Base-by-base conservation (phyloP, 495 filamentous ascomycete species). In the Penicillium alfredii region DNA sequence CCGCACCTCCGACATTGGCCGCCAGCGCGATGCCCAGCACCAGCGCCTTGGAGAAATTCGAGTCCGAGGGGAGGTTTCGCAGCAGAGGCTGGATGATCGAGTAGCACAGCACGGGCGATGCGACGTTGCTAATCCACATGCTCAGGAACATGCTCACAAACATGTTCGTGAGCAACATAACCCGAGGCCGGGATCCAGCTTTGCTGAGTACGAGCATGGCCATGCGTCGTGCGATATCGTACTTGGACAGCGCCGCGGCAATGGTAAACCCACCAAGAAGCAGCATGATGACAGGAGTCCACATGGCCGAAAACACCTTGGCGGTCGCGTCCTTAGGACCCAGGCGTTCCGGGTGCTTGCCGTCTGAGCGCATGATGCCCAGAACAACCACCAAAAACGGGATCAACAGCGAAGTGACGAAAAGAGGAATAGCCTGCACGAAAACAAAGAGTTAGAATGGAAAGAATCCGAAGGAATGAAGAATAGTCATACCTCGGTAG, bases 41-140 rank as follows among this genome's bases (percentile, higher is more conserved):
- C 31, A 99, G 79, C 2, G 92, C 87, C 61, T 93, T 95, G 42
- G 86, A 85, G 70, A 99, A 97, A 44, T 80, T 72, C 15, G 88
- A 94, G 46, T 90, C 90, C 6, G 81, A 71, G 0, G 93, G 81
- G 28, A 97, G 77, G 58, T 96, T 97, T 22, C 92, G 87, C 24
- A 99, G 69, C 60, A 99, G 82, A 17, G 92, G 92, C 79, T 90
- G 48, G n/a, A 53, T 35, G 43, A 97, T 97, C 10, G 87, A 93
- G 56, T 88, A 97, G 69, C 93, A 99, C 6, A 99, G 75, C n/a
- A 99, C 92, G 0, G 92, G 92, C 4, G 93, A 90, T 11, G 92
- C 92, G 21, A 99, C 92, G 47, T 99, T 99, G 60, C 85, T 93
- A 53, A 99, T 96, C 76, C 93, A 89, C 92, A 99, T 99, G 47